Evolutionary conservation across 2,329 filamentous ascomycete genomes (phyloP), one percentile per base, ranked within the genome.

Genomic region (Aspergillus flavus): DNA sequence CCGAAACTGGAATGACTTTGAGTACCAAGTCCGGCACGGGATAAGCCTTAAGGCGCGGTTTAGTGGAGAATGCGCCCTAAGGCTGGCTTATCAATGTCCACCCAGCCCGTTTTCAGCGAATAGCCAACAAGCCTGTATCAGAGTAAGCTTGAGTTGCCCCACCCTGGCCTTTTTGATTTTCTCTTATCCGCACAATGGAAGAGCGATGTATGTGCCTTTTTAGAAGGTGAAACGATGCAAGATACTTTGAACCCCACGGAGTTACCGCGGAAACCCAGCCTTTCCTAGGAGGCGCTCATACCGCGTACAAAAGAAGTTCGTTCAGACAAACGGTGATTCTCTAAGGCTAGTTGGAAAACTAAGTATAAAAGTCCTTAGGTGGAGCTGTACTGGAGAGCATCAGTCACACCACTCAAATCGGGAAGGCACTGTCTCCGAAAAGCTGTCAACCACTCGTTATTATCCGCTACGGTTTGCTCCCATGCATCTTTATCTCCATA

Each of bases 391-490:
- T 16, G 34, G 34, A 36, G 34, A 36, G 34, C 34, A 5, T 36
- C 34, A 36, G 11, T 21, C 41, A 48, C 28, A 26, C 14, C 26
- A 48, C 14, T 16, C 7, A 50, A 9, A 26, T 19, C 14, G 12
- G 23, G 26, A 50, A 50, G 46, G 46, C 36, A 23, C 26, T 56
- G 36, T 21, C 45, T 39, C 30, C 63, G 61, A 28, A 68, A 68
- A 14, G 46, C 45, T 50, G 63, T 23, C 50, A 70, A 26, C 64
- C 67, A 69, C 21, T 65, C 64, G 9, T 21, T 53, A 48, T 69
- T 63, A 61, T 69, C 68, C 0, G 64, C 67, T 28, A 70, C 64
- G 1, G 66, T 69, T 43, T 70, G 70, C 41, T 73, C 68, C 69
- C 70, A 73, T 21, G 57, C 57, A 30, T 73, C 71, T n/a, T 50